Conservation (phyloP, 208 protist genomes). For the Porcisia hertigi region DNA sequence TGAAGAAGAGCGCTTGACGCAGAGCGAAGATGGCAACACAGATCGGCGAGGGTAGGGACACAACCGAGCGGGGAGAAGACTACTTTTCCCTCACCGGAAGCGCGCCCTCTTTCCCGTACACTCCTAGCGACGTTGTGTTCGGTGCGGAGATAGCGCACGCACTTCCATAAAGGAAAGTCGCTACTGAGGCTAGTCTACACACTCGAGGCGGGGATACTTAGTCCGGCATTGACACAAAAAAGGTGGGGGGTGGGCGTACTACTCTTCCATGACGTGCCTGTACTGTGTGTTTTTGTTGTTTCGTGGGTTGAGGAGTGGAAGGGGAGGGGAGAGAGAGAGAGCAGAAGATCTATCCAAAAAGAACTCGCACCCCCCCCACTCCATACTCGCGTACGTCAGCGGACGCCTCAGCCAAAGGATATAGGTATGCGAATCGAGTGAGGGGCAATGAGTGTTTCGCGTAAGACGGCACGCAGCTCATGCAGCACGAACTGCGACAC, state of each 20-base stretch:
- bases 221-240: too few relatives aligned
- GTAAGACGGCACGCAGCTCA: slow-evolving; percentile 68
- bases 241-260: too few relatives aligned
- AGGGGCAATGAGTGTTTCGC: slow-evolving; percentile 70
- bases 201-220: background rate
- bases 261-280: too few relatives aligned
- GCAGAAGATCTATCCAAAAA: too few relatives aligned
- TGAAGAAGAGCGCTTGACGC: background rate
- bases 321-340: too few relatives aligned
- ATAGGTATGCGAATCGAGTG: slow-evolving; percentile 70
- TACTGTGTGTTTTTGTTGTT: too few relatives aligned
- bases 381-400: too few relatives aligned
- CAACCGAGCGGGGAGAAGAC: background rate
- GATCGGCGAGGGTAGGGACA: background rate
- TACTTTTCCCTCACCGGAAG: background rate
- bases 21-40: background rate
- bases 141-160: background rate
- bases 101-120: background rate
- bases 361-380: background rate
- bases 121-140: background rate
- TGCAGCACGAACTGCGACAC: slow-evolving; percentile 68
- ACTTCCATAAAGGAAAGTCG: background rate
- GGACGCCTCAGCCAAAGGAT: slow-evolving; percentile 12
- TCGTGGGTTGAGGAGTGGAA: too few relatives aligned
- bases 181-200: background rate